A percentile compares a stretch with the other conserved stretches of the same genome.
phyloP scores from a whole-genome alignment of 768 basidiomycete genomes.

The Pleurotus sapidus region DNA sequence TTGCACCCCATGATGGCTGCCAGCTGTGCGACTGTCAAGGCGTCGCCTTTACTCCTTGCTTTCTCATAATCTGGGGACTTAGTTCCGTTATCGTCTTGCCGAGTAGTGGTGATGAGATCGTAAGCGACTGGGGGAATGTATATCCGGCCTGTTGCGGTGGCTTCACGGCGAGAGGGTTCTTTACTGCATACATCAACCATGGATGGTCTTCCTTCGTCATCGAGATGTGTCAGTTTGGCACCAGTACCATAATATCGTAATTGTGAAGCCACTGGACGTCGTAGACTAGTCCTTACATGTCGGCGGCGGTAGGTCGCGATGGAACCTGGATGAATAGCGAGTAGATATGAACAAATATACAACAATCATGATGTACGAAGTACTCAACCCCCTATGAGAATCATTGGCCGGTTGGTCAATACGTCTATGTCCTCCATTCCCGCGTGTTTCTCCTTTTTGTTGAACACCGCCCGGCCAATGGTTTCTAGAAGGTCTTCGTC shows the following conservation, averaged over 20 bases:
- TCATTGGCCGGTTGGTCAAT: conserved; percentile 82
- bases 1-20: conserved; percentile 90
- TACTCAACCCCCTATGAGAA: conserved; percentile 90
- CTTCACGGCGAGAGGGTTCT: conserved; percentile 53
- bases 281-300: background rate
- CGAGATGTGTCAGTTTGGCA: conserved; percentile 66
- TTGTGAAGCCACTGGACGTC: conserved; percentile 14
- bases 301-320: background rate
- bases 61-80: conserved; percentile 29
- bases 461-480: conserved; percentile 61
- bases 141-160: conserved; percentile 76
- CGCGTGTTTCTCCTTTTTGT: conserved; percentile 80
- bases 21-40: conserved; percentile 73
- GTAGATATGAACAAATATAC: background rate
- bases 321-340: background rate
- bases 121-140: conserved; percentile 65
- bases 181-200: conserved; percentile 87
- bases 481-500: conserved; percentile 60
- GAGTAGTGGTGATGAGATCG: conserved; percentile 50
- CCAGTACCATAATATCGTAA: conserved; percentile 22
- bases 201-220: conserved; percentile 61
- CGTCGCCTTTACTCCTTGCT: conserved; percentile 63
- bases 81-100: conserved; percentile 21
- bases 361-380: conserved; percentile 15
- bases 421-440: conserved; percentile 83